Evolutionary conservation across 257 asterid genomes (phyloP), one percentile per base, ranked within the genome.

Genomic region (Ehretia macrophylla): DNA sequence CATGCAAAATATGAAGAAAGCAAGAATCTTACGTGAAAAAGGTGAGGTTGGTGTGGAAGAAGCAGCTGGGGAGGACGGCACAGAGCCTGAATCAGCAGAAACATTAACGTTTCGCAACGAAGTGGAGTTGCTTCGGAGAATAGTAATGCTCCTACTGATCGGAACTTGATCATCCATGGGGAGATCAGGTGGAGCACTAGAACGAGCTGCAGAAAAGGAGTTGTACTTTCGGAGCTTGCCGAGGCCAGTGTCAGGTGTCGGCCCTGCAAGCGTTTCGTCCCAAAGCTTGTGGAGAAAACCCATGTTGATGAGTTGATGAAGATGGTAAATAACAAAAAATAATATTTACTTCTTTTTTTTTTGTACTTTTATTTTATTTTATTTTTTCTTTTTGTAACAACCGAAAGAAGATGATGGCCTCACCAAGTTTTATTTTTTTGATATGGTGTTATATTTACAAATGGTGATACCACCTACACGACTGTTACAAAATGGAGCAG

Each of bases 201-300:
- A 51, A 23, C 73, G 62, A n/a, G 22, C 64, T 54, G 42, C 22
- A 4, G 82, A 55, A 62, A 88, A 77, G 10, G 96, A 79, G 59
- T 81, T 81, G 56, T 75, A 78, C 65, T 88, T 88, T 5, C 93
- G 82, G 40, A 88, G 88, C 63, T 79, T 85, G 0, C 93, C 88
- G 3, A 88, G 79, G 39, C 96, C 95, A 14, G 79, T 62, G 9
- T 85, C 92, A 11, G 96, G 95, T 3, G 90, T 54, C 3, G 96
- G 95, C 1, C 95, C 95, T 59, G 96, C 96, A 0, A 88, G 69
- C 49, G 93, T 88, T 14, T 88, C 96, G 60, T 88, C 96, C 96
- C 95, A 88, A 10, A 85, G 77, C 67, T 81, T 83, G 79, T 88
- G 81, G 70, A 88, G 86, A 68, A 88, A 85, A 73, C 93, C 95